Base-by-base conservation (phyloP, 2,329 filamentous ascomycete genomes). In the Aaosphaeria arxii region DNA sequence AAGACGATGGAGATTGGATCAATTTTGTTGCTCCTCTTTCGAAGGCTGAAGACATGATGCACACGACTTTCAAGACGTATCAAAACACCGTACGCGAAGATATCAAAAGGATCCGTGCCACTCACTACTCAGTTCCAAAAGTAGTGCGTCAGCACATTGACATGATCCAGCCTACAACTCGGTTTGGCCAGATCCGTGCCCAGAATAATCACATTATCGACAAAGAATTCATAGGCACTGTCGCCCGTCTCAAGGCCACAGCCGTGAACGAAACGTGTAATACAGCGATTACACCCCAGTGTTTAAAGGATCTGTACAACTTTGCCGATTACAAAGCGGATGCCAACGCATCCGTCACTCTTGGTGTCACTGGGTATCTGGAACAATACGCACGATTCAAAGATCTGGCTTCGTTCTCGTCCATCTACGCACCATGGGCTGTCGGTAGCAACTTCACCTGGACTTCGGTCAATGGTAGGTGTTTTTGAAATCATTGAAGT, bases 101-200 rank as follows among this genome's bases (percentile, higher is more conserved):
- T 9, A 59, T 66, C 7, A 69, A 71, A 36, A 77, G 73, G 55
- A 74, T 86, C 36, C 77, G 84, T 40, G 77, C 79, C 5, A 66
- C 81, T 11, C 71, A 76, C 42, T 88, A 88, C 66, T 86, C 82
- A 0, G 75, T 88, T 1, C 86, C 85, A 0, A 72, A 72, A 44
- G 65, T 75, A 0, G 65, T 88, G 6, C 74, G 76, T 45, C 58
- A 71, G 40, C 74, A 82, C 56, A 75, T 88, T 48, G 79, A 81
- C 49, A 75, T 86, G 60, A 81, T 87, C 43, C 82, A 86, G 63
- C 84, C 84, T 1, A 87, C 84, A 0, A 87, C 81, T 4, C 75
- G 79, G 36, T 87, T 87, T 49, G 79, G 80, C 13, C 71, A 76
- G 47, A 72, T 79, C 24, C 65, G 63, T 30, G 56, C 76, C 2